Base-by-base conservation (phyloP, 1,284 basidiomycete species). In the Xerocomus cyaneibrunnescens region DNA sequence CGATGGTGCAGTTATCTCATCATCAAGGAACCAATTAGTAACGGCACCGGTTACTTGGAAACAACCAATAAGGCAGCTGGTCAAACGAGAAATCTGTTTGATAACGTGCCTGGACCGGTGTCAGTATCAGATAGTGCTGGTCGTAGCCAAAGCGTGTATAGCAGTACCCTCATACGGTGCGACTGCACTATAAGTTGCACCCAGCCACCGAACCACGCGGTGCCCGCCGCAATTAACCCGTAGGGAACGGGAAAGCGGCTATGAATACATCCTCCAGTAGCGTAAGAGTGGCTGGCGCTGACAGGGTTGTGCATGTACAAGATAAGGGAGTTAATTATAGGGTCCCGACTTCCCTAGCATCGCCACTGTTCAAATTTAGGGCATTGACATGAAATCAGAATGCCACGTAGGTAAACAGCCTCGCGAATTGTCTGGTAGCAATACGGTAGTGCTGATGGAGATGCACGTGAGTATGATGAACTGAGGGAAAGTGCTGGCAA, bases 41-140 rank as follows among this genome's bases (percentile, higher is more conserved):
- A 41, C 25, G 27, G 12, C 3, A 13, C 21, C 50, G 55, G 56
- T 51, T 39, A 43, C 55, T 55, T 62, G 48, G 55, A 50, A 28
- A 46, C 60, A 12, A 30, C 34, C 25, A 36, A n/a, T 21, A 3
- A 3, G 21, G 7, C 34, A 17, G 23, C 25, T 5, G 25, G 31
- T 19, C 13, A 9, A 17, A 16, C 31, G 10, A 19, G 7, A 47
- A n/a, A 17, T 30, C 25, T 16, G 27, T 21, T 21, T 7, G 14
- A 34, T 1, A 40, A 39, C 37, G 19, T 21, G 30, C 37, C 31
- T 42, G 32, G 14, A 34, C 31, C 21, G 32, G 42, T 40, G 17
- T 39, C 45, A 38, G 23, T 39, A n/a, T n/a, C n/a, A n/a, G n/a
- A n/a, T n/a, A n/a, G n/a, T n/a, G n/a, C n/a, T n/a, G n/a, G n/a